Conservation (phyloP, 2,329 filamentous ascomycete species). For the Alternaria dauci region DNA sequence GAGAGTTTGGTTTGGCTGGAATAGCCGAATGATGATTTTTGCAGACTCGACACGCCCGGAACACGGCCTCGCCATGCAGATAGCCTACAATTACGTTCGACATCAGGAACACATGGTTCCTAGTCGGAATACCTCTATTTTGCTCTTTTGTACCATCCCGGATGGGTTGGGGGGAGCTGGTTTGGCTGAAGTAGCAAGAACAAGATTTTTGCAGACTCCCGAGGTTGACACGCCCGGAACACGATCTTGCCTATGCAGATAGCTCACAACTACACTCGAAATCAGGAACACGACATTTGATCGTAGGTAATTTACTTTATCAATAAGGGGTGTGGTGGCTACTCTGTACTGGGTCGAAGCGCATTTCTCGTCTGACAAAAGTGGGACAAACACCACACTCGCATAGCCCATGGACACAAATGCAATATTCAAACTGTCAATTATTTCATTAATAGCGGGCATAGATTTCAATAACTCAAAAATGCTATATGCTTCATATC, state of each 20-base stretch:
- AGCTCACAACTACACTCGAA: background rate
- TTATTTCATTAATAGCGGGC: background rate
- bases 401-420: background rate
- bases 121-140: constrained; percentile 36
- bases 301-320: background rate
- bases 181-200: background rate
- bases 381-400: background rate
- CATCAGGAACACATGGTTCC: too few species aligned
- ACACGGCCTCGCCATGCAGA: too few species aligned
- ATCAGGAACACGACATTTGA: too few species aligned
- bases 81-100: too few species aligned
- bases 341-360: background rate
- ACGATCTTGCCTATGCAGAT: background rate
- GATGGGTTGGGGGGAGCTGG: background rate
- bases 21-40: too few species aligned
- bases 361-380: background rate
- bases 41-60: too few species aligned
- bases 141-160: background rate
- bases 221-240: background rate
- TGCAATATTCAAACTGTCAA: background rate
- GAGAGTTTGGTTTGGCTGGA: too few species aligned
- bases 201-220: background rate
- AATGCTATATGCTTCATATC: background rate
- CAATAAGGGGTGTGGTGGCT: background rate
- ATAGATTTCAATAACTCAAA: background rate